These are phyloP conservation scores for Xylariaceae sp. DNA, from an alignment of 2,329 filamentous ascomycete species.

Conservation along the genomic window DNA sequence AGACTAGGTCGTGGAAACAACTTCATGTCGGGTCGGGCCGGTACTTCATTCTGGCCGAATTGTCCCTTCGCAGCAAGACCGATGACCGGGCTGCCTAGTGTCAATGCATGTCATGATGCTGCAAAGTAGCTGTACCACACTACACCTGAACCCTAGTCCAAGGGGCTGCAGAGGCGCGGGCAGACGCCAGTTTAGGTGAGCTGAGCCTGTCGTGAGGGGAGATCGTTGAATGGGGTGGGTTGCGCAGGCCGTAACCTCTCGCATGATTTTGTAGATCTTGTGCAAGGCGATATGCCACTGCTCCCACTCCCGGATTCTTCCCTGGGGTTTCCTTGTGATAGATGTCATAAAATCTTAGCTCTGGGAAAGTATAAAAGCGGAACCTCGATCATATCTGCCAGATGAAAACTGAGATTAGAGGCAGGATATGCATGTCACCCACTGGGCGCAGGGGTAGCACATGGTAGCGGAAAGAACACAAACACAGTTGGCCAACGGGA, in stretches of 20 bases:
- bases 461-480: constrained; percentile 36
- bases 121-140: constrained; percentile 35
- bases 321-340: constrained; percentile 18
- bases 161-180: constrained; percentile 1
- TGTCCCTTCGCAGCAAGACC: constrained; percentile 18
- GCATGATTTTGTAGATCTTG: constrained; percentile 55
- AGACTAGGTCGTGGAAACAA: constrained; percentile 3
- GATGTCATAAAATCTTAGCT: constrained; percentile 14
- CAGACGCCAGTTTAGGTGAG: constrained; percentile 21
- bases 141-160: constrained; percentile 25
- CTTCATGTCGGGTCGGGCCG: constrained; percentile 25
- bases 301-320: constrained; percentile 33
- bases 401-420: constrained; percentile 27
- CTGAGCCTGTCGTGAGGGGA: background rate
- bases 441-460: constrained; percentile 40
- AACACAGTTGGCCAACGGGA: constrained; percentile 24
- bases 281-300: constrained; percentile 56
- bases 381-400: constrained; percentile 31
- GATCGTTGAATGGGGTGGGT: constrained; percentile 33
- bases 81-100: constrained; percentile 18
- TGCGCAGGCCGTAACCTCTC: constrained; percentile 42
- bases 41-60: constrained; percentile 1
- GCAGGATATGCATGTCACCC: constrained; percentile 35
- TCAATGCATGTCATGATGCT: constrained; percentile 17
- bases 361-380: constrained; percentile 1